phyloP scores from a whole-genome alignment of 371 early-diverging fungal genomes.

The Fennellomyces sp. region DNA sequence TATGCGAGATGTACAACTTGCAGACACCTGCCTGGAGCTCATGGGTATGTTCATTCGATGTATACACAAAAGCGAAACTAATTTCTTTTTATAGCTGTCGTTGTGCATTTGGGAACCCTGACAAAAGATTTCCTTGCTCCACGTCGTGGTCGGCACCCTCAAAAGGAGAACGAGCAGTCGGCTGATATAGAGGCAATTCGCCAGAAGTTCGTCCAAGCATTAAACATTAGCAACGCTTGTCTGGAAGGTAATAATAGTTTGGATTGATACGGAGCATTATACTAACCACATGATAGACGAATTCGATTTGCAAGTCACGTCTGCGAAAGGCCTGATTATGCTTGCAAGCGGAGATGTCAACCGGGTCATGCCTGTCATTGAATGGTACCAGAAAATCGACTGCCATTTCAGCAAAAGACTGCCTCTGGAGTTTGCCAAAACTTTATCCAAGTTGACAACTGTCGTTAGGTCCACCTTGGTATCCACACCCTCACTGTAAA shows the following conservation, averaged over 20 bases:
- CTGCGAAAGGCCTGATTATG: neutral
- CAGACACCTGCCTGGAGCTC: slow-evolving; percentile 14
- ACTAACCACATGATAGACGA: neutral
- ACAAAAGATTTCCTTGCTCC: too few species aligned
- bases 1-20: neutral
- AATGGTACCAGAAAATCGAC: neutral
- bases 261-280: neutral
- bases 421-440: too few species aligned
- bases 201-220: too few species aligned
- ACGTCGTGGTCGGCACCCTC: too few species aligned
- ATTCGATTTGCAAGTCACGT: neutral
- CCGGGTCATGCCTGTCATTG: neutral
- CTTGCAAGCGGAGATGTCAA: neutral
- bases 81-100: neutral
- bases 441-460: too few species aligned
- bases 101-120: neutral
- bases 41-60: slow-evolving; percentile 6
- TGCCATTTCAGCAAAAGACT: too few species aligned
- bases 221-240: too few species aligned
- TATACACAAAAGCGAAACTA: neutral
- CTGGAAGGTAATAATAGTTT: neutral
- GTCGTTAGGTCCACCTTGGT: too few species aligned
- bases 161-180: too few species aligned
- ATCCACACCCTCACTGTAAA: too few species aligned
- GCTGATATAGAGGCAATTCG: too few species aligned